Evolutionary conservation across 768 basidiomycete genomes (phyloP).

Genomic region (Megacollybia marginata): DNA sequence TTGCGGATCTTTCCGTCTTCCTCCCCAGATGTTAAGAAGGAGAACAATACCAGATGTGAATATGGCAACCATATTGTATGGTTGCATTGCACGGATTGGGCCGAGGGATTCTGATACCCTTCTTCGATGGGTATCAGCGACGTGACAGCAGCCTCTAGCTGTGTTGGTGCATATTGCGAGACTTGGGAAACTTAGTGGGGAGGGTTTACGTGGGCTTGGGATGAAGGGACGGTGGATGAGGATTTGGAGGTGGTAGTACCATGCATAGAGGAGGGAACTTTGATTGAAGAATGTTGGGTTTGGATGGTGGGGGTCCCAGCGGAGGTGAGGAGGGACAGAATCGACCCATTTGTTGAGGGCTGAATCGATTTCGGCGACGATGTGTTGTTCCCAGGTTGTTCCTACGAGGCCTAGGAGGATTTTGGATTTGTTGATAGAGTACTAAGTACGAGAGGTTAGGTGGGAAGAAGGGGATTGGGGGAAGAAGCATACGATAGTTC

Average conservation of each 20-base stretch:
- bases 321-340: slow-evolving; percentile 35
- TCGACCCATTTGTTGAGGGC: slow-evolving; percentile 55
- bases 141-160: slow-evolving; percentile 53
- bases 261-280: slow-evolving; percentile 28
- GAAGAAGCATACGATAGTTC: slow-evolving; percentile 32
- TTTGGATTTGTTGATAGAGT: slow-evolving; percentile 62
- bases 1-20: slow-evolving; percentile 20
- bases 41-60: slow-evolving; percentile 31
- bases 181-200: slow-evolving; percentile 30
- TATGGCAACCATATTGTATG: slow-evolving; percentile 2
- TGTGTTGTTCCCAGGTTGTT: slow-evolving; percentile 37
- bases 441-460: slow-evolving; percentile 33
- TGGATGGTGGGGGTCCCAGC: slow-evolving; percentile 38
- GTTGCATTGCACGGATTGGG: no score
- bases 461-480: slow-evolving; percentile 10
- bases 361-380: slow-evolving; percentile 55
- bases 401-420: slow-evolving; percentile 42
- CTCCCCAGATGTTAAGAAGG: slow-evolving; percentile 43
- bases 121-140: slow-evolving; percentile 39
- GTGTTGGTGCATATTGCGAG: slow-evolving; percentile 69
- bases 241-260: slow-evolving; percentile 36
- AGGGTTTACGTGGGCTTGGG: slow-evolving; percentile 35
- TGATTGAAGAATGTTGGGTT: slow-evolving; percentile 30
- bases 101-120: not conserved
- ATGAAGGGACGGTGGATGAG: slow-evolving; percentile 66